Evolutionary conservation across 208 protist genomes (phyloP).

Genomic region (Crithidia sp.): DNA sequence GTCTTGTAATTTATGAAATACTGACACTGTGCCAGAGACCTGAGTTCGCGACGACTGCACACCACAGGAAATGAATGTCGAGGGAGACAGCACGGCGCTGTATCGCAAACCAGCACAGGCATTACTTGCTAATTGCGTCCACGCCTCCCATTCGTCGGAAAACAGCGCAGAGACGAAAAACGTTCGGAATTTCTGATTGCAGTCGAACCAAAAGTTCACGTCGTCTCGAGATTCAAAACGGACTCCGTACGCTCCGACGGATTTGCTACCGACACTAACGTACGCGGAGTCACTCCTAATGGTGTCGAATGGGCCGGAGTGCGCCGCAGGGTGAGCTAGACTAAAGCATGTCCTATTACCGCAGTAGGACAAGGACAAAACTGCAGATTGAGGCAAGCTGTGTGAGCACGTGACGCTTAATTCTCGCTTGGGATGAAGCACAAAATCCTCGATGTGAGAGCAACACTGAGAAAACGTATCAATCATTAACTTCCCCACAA

Average conservation of each 20-base stretch:
- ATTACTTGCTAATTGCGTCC: constrained; percentile 22
- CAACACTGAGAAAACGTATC: constrained; percentile 8
- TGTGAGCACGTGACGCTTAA: constrained; percentile 15
- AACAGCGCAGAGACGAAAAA: constrained; percentile 28
- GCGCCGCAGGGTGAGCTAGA: neutral
- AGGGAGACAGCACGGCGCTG: neutral
- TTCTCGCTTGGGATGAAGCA: neutral
- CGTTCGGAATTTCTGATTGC: neutral
- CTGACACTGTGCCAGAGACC: constrained; percentile 5
- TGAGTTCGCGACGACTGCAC: constrained; percentile 23
- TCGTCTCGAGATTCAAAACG: constrained; percentile 29
- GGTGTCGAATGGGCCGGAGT: neutral
- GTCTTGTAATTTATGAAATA: constrained; percentile 12
- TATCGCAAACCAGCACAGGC: constrained; percentile 24
- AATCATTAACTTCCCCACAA: constrained; percentile 6
- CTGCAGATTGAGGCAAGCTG: neutral
- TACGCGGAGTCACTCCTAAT: constrained; percentile 1
- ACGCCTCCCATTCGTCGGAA: constrained; percentile 28
- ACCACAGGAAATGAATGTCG: constrained; percentile 14
- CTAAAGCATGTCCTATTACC: constrained; percentile 10
- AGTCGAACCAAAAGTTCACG: constrained; percentile 24
- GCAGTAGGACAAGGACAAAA: constrained; percentile 1
- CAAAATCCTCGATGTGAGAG: constrained; percentile 11
- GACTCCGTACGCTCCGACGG: constrained; percentile 6
- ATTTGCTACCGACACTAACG: neutral